Conservation (phyloP, 768 basidiomycete genomes). For the Cyclocybe aegerita region DNA sequence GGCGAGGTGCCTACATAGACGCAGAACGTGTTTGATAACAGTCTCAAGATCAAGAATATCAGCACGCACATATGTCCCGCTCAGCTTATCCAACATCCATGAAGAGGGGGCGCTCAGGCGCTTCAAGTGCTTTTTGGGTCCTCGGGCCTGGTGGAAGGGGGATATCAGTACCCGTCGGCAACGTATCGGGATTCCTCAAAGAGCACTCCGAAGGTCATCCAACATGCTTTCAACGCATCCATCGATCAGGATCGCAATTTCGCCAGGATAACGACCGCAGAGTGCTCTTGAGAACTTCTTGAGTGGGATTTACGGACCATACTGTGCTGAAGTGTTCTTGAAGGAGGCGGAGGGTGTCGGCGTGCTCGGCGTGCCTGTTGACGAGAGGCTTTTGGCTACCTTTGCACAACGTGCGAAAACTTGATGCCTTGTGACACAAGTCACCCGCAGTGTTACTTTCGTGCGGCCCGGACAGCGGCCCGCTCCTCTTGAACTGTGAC, state of each 20-base stretch:
- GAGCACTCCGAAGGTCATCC: slow-evolving; percentile 38
- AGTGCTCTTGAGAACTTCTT: slow-evolving; percentile 18
- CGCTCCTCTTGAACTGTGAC: too few relatives aligned
- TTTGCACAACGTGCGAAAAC: slow-evolving; percentile 35
- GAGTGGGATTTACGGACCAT: slow-evolving; percentile 42
- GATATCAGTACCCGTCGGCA: slow-evolving; percentile 23
- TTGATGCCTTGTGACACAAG: not conserved
- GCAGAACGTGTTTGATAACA: slow-evolving; percentile 10
- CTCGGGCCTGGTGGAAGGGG: slow-evolving; percentile 68
- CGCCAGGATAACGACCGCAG: slow-evolving; percentile 16
- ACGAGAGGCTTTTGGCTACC: slow-evolving; percentile 35
- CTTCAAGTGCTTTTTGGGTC: slow-evolving; percentile 99
- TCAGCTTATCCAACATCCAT: slow-evolving; percentile 99
- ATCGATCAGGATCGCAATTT: slow-evolving; percentile 26
- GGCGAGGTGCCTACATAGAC: slow-evolving; percentile 78
- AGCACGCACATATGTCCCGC: slow-evolving; percentile 84
- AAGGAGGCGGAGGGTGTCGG: slow-evolving; percentile 45
- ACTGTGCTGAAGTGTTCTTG: slow-evolving; percentile 40
- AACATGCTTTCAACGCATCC: slow-evolving; percentile 34
- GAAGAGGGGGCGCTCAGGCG: slow-evolving; percentile 94
- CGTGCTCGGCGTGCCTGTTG: slow-evolving; percentile 43
- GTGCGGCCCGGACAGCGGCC: too few relatives aligned
- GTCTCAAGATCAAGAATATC: not conserved
- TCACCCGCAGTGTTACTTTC: too few relatives aligned
- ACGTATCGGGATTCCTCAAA: slow-evolving; percentile 12